Conservation (phyloP, 495 filamentous ascomycete species). For the Hypoxylon intermedium region DNA sequence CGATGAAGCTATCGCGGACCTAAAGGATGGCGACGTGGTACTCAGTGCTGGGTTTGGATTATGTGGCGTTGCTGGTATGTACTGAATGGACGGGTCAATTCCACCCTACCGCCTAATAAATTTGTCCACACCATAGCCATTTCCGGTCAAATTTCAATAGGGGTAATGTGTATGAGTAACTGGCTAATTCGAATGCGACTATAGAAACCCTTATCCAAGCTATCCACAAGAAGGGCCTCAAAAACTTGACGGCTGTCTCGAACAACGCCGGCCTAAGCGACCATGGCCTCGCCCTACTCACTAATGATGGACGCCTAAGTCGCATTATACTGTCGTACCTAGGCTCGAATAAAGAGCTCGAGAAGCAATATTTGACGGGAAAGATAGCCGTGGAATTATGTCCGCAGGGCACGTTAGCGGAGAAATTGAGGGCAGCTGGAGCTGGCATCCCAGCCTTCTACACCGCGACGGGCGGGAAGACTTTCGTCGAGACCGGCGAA, state of each 20-base stretch:
- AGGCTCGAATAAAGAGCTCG: slow-evolving; percentile 69
- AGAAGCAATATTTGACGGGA: slow-evolving; percentile 67
- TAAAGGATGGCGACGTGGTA: slow-evolving; percentile 63
- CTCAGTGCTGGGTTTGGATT: slow-evolving; percentile 68
- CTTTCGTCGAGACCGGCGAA: slow-evolving; percentile 66
- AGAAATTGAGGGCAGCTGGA: slow-evolving; percentile 67
- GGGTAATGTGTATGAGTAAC: not conserved
- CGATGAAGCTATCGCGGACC: slow-evolving; percentile 66
- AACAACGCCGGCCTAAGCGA: slow-evolving; percentile 69
- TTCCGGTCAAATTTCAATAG: not conserved
- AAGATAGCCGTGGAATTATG: slow-evolving; percentile 69
- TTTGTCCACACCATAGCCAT: not conserved
- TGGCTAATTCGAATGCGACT: not conserved
- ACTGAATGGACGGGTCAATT: not conserved
- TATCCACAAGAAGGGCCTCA: slow-evolving; percentile 55
- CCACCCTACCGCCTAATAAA: not conserved
- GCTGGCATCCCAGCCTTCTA: slow-evolving; percentile 74
- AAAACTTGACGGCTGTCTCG: slow-evolving; percentile 66
- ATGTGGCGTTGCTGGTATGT: slow-evolving; percentile 65
- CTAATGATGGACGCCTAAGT: slow-evolving; percentile 61
- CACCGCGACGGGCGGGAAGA: slow-evolving; percentile 67
- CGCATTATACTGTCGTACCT: slow-evolving; percentile 67
- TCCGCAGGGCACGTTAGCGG: slow-evolving; percentile 70
- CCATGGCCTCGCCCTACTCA: slow-evolving; percentile 61
- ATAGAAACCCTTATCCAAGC: slow-evolving; percentile 60